phyloP scores from a whole-genome alignment of 768 basidiomycete genomes.

The Tylopilus cervinicoccineus region DNA sequence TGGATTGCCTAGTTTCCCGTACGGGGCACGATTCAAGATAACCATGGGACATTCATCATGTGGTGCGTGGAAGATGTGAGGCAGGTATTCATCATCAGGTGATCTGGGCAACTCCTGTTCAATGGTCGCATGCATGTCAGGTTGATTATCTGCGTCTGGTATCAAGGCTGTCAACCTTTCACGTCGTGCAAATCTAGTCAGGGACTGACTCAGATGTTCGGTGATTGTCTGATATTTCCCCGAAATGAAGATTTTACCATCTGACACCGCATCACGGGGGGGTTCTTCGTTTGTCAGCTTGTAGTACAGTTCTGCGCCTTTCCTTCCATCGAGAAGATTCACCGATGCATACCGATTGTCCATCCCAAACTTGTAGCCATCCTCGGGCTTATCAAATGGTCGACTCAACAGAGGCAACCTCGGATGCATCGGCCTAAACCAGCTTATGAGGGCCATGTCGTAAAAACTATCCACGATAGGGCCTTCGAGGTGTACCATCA shows the following conservation, averaged over 20 bases:
- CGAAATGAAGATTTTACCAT: slow-evolving; percentile 24
- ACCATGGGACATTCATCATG: slow-evolving; percentile 61
- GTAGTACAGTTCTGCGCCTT: slow-evolving; percentile 24
- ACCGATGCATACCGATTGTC: slow-evolving; percentile 30
- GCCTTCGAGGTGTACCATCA: slow-evolving; percentile 71
- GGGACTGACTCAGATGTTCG: slow-evolving; percentile 36
- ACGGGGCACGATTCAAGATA: slow-evolving; percentile 59
- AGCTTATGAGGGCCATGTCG: slow-evolving; percentile 63
- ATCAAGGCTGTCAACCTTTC: slow-evolving; percentile 9
- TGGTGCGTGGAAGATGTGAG: slow-evolving; percentile 56
- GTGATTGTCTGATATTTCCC: slow-evolving; percentile 37
- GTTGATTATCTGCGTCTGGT: slow-evolving; percentile 34
- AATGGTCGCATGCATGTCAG: slow-evolving; percentile 29
- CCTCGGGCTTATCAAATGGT: slow-evolving; percentile 29
- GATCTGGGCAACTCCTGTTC: slow-evolving; percentile 25
- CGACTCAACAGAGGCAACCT: slow-evolving; percentile 39
- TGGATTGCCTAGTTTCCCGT: slow-evolving; percentile 48
- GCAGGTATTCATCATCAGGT: slow-evolving; percentile 49
- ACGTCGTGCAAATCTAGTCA: neutral
- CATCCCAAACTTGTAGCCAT: slow-evolving; percentile 37
- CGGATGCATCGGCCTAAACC: slow-evolving; percentile 47
- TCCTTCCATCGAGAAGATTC: slow-evolving; percentile 25
- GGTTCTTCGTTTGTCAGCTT: slow-evolving; percentile 14
- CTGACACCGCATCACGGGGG: slow-evolving; percentile 5
- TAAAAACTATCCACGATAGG: slow-evolving; percentile 67